phyloP scores from a whole-genome alignment of 1,284 basidiomycete species.

The Bondarzewia mesenterica region DNA sequence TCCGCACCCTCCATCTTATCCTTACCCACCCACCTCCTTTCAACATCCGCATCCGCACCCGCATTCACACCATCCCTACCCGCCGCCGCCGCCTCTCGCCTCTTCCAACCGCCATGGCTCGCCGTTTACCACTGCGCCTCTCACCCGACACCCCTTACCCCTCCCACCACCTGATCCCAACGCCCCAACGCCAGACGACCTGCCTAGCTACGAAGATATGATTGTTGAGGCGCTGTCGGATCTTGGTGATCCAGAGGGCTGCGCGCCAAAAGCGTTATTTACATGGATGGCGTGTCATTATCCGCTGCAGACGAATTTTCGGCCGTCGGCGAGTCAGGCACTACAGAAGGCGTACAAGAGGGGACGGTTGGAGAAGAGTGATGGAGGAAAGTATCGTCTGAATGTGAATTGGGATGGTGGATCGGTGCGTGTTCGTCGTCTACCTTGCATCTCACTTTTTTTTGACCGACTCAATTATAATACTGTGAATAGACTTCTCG shows the following conservation, averaged over 20 bases:
- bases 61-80: conserved; percentile 23
- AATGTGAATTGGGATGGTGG: conserved; percentile 71
- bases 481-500: conserved; percentile 41
- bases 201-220: conserved; percentile 84
- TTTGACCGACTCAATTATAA: not conserved
- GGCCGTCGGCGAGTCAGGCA: conserved; percentile 77
- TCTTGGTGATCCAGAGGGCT: conserved; percentile 57
- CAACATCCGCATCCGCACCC: conserved; percentile 13
- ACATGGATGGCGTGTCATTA: conserved; percentile 72
- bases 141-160: conserved; percentile 14
- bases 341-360: conserved; percentile 75
- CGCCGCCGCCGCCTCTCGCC: conserved; percentile 30
- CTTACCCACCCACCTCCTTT: conserved; percentile 10
- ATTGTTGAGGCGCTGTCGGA: conserved; percentile 68
- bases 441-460: not conserved
- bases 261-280: conserved; percentile 72
- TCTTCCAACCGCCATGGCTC: conserved; percentile 21
- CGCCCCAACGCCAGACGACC: conserved; percentile 40
- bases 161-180: conserved; percentile 22
- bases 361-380: conserved; percentile 65
- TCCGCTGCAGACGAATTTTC: conserved; percentile 78
- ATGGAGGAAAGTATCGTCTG: conserved; percentile 60
- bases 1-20: not conserved
- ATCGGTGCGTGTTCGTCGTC: conserved; percentile 39
- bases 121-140: not conserved